Conservation (phyloP, 2,329 filamentous ascomycete genomes). For the Stemphylium vesicarium region DNA sequence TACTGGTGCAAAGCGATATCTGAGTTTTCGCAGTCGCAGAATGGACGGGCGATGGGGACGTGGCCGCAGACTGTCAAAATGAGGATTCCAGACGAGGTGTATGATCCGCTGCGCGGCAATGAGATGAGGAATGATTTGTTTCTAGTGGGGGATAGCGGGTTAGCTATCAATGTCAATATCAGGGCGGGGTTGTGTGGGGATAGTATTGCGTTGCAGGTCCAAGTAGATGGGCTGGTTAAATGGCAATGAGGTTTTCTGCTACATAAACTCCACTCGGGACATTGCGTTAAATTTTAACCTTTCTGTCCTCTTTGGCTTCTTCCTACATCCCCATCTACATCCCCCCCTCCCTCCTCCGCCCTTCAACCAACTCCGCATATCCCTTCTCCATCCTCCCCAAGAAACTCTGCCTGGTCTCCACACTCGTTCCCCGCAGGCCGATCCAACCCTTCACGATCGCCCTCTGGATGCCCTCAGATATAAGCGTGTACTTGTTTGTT, state of each 20-base stretch:
- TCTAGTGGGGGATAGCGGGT: slow-evolving; percentile 17
- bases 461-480: not conserved
- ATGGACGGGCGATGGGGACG: slow-evolving; percentile 3
- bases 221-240: slow-evolving; percentile 30
- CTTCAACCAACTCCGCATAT: not conserved
- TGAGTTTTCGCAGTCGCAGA: slow-evolving; percentile 15
- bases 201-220: slow-evolving; percentile 25
- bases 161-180: slow-evolving; percentile 28
- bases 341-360: not conserved
- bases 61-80: slow-evolving; percentile 24
- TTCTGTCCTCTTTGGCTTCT: too few relatives aligned
- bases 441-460: not conserved
- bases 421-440: not conserved
- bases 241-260: slow-evolving; percentile 24
- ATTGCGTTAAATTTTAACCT: too few relatives aligned
- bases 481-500: not conserved
- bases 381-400: not conserved
- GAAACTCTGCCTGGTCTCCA: not conserved
- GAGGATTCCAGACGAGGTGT: slow-evolving; percentile 21
- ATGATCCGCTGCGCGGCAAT: slow-evolving; percentile 18
- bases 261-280: too few relatives aligned
- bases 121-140: slow-evolving; percentile 32
- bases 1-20: slow-evolving; percentile 33
- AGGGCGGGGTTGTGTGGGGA: slow-evolving; percentile 29
- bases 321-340: not conserved